phyloP scores from a whole-genome alignment of 805 yeast species.

The Wickerhamomyces tratensis region DNA sequence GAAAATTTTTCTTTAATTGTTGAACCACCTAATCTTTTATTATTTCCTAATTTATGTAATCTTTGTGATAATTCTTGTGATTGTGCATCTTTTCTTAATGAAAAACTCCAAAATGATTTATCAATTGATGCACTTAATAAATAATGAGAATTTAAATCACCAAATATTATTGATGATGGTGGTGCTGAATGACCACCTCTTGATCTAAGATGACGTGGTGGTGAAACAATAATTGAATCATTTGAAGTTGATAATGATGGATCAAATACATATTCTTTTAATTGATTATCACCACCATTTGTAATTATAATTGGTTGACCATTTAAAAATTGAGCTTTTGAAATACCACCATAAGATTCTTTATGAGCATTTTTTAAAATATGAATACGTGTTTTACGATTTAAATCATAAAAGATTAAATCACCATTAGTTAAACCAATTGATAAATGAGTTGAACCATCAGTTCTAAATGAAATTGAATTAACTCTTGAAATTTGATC shows the following conservation, averaged over 20 bases:
- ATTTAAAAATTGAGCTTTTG: slow-evolving; percentile 63
- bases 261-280: slow-evolving; percentile 89
- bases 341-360: slow-evolving; percentile 68
- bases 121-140: slow-evolving; percentile 82
- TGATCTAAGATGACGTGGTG: slow-evolving; percentile 86
- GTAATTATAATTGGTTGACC: slow-evolving; percentile 91
- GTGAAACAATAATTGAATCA: slow-evolving; percentile 54
- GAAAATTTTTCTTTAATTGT: slow-evolving; percentile 63
- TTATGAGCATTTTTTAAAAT: slow-evolving; percentile 63
- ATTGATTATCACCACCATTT: slow-evolving; percentile 81
- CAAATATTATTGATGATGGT: slow-evolving; percentile 66
- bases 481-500: slow-evolving; percentile 24
- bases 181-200: slow-evolving; percentile 98
- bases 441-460: slow-evolving; percentile 76
- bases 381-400: slow-evolving; percentile 65
- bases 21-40: slow-evolving; percentile 47
- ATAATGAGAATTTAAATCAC: slow-evolving; percentile 75
- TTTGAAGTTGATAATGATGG: slow-evolving; percentile 64
- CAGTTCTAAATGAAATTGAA: slow-evolving; percentile 82
- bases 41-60: slow-evolving; percentile 32
- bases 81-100: slow-evolving; percentile 92
- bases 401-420: slow-evolving; percentile 75
- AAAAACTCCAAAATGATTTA: slow-evolving; percentile 81
- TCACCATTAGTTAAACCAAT: slow-evolving; percentile 77
- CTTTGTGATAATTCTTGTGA: slow-evolving; percentile 88